Evolutionary conservation across 257 asterid genomes (phyloP).

Genomic region (Gentiana straminea): DNA sequence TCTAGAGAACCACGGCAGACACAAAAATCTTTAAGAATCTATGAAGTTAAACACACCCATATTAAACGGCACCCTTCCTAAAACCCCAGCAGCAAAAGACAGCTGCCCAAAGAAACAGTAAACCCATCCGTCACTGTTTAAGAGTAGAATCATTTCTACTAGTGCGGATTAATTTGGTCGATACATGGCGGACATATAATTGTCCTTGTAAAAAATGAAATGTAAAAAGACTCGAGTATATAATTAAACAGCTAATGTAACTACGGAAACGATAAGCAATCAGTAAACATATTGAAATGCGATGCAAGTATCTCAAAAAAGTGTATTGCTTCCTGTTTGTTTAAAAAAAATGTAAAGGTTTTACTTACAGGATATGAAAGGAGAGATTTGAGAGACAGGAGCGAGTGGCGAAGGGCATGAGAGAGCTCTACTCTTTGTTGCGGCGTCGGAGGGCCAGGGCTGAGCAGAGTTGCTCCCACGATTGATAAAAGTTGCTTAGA

Average conservation of each 20-base stretch:
- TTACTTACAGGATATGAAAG: constrained; percentile 61
- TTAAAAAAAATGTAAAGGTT: neutral
- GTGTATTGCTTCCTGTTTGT: neutral
- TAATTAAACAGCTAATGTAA: neutral
- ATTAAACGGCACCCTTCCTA: no score
- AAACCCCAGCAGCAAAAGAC: no score
- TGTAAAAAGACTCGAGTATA: neutral
- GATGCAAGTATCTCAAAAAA: neutral
- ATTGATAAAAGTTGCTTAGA: constrained; percentile 55
- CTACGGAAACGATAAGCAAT: neutral
- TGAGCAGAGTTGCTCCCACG: constrained; percentile 53
- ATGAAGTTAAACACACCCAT: no score
- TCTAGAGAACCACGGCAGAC: no score
- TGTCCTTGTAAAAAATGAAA: neutral
- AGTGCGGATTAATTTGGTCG: no score
- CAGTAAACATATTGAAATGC: neutral
- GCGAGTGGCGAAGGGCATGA: constrained; percentile 69
- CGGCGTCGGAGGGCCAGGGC: constrained; percentile 61
- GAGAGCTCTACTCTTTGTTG: constrained; percentile 72
- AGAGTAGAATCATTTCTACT: no score
- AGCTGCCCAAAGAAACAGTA: no score
- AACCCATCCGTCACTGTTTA: no score
- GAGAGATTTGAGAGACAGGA: constrained; percentile 52
- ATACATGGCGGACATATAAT: no score
- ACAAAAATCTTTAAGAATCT: no score